A percentile compares a stretch with the other conserved stretches of the same genome.
These are phyloP conservation scores for Candida takata DNA, from an alignment of 805 yeast species.

Conservation along the genomic window DNA sequence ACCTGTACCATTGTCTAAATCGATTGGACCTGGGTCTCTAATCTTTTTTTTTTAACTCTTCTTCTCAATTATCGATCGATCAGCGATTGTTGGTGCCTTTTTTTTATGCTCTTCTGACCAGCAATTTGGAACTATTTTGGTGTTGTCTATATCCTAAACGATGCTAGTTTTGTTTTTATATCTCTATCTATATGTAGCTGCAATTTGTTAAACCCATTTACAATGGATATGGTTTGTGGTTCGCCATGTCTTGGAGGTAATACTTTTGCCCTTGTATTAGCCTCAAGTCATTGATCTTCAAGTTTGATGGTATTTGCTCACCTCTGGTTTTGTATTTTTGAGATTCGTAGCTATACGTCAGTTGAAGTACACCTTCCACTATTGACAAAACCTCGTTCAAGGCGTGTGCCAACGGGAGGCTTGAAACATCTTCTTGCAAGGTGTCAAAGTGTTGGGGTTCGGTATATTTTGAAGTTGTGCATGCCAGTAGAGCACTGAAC, in stretches of 20 bases:
- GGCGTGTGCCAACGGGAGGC: slow-evolving; percentile 25
- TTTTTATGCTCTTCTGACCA: no score
- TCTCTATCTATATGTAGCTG: no score
- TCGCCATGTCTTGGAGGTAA: slow-evolving; percentile 13
- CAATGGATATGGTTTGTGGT: no score
- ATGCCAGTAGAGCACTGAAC: slow-evolving; percentile 54
- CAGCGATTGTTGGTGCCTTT: no score
- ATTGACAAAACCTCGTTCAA: slow-evolving; percentile 33
- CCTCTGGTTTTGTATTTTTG: slow-evolving; percentile 9
- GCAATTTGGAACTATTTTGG: no score
- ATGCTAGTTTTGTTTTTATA: no score
- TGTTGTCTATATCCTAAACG: no score
- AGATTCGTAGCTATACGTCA: slow-evolving; percentile 28
- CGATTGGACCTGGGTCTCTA: not conserved
- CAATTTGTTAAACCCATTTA: no score
- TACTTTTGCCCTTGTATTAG: slow-evolving; percentile 36
- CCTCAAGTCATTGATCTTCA: slow-evolving; percentile 35
- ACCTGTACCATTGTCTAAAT: slow-evolving; percentile 8
- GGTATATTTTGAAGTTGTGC: slow-evolving; percentile 34
- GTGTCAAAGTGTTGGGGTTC: no score
- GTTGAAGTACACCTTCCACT: slow-evolving; percentile 35
- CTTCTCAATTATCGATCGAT: no score
- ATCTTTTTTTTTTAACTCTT: not conserved
- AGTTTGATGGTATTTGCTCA: slow-evolving; percentile 14
- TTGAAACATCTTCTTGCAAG: no score